Percentiles rank a stretch among this genome's conserved stretches.
phyloP scores from a whole-genome alignment of 1,284 basidiomycete species.

The Ustilago shanxiensis region DNA sequence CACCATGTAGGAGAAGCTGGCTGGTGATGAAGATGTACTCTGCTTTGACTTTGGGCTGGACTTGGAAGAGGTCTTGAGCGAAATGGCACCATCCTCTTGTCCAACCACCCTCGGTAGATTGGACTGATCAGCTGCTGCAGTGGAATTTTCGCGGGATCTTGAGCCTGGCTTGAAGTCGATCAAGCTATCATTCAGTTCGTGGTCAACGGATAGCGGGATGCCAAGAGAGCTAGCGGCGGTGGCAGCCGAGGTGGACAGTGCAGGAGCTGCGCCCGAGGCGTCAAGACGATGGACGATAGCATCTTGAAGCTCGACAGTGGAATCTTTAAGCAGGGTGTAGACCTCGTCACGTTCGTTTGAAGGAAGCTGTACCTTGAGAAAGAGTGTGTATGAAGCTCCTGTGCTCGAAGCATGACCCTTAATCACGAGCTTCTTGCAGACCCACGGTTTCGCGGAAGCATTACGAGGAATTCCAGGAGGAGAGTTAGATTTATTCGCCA shows the following conservation, averaged over 20 bases:
- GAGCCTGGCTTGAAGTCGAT: conserved; percentile 15
- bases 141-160: neutral
- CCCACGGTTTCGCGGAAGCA: conserved; percentile 9
- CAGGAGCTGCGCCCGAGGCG: conserved; percentile 34
- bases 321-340: conserved; percentile 15
- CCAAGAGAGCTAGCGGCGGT: conserved; percentile 34
- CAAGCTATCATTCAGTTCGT: conserved; percentile 35
- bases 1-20: conserved; percentile 27
- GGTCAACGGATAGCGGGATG: conserved; percentile 39
- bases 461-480: conserved; percentile 1
- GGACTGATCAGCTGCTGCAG: neutral
- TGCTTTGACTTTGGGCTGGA: conserved; percentile 25
- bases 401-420: conserved; percentile 39
- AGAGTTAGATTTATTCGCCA: conserved; percentile 5
- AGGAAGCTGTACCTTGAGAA: conserved; percentile 37
- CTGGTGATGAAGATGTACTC: neutral
- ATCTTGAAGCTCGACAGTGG: conserved; percentile 23
- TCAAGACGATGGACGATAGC: conserved; percentile 40
- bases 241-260: conserved; percentile 40
- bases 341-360: neutral
- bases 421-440: conserved; percentile 52
- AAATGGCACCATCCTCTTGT: conserved; percentile 14
- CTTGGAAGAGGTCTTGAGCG: conserved; percentile 4
- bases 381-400: conserved; percentile 41
- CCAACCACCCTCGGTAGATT: conserved; percentile 17